Evolutionary conservation across 164 flowering plant genomes (phyloP), one percentile per base, ranked within the genome.

Genomic region (Platanus orientalis): DNA sequence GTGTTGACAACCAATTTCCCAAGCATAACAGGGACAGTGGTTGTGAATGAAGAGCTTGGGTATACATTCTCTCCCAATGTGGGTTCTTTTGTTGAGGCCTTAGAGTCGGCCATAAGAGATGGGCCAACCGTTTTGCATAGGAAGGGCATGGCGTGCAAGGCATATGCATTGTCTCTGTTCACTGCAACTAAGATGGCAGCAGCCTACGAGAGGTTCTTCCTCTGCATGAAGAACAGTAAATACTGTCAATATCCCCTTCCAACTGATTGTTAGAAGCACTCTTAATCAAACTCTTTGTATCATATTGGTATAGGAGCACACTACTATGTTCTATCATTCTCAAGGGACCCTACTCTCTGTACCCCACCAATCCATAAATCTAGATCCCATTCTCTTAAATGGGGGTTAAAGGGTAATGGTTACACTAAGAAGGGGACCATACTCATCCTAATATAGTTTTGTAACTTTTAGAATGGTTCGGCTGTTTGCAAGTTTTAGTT

Each of bases 121-220:
- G 88, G 88, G 25, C 64, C 67, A 1, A 17, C 20, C 28, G 62
- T 60, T 23, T 36, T 86, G 70, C 36, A 69, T 63, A 62, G 52
- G 72, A 77, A 76, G 56, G 82, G 91, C 7, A 53, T 62, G 77
- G 47, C 73, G 3, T 75, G 83, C 63, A 75, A 68, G 66, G 66
- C 54, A 12, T 62, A 67, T 52, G 88, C 80, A 2, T 4, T 30
- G 55, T 70, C 77, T 0, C 70, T 82, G 81, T 86, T 80, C 57
- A 80, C 82, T 0, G 81, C 91, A 0, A 57, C 55, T 0, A 76
- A 83, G 68, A 86, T 83, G 91, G 83, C 84, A 0, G 69, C 78
- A 4, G 82, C 86, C 14, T 83, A 85, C 63, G 90, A 83, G 67
- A 65, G 88, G 57, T 74, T 81, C 60, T 85, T 85, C 45, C 75